A percentile compares a stretch with the other conserved stretches of the same genome.
These are phyloP conservation scores for Microglena sp. DNA, from an alignment of 139 green algal genomes.

Conservation along the genomic window DNA sequence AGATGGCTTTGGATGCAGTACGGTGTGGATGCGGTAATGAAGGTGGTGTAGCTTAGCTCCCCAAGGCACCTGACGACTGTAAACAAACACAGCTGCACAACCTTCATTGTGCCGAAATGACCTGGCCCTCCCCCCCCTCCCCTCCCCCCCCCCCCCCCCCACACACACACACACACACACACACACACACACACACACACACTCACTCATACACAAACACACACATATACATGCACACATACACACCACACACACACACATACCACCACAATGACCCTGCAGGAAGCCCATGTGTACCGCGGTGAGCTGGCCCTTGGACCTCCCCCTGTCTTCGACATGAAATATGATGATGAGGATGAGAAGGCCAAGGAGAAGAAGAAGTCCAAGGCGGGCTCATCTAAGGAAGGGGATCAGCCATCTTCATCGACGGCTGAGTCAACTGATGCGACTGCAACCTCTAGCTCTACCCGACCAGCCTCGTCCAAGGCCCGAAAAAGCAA, in stretches of 20 bases:
- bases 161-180: background rate
- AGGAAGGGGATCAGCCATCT: background rate
- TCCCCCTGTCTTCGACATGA: slow-evolving; percentile 3
- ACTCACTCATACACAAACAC: no score
- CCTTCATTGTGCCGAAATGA: background rate
- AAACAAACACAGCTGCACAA: background rate
- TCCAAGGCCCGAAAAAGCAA: background rate
- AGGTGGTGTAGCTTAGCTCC: no score
- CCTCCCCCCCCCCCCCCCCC: no score
- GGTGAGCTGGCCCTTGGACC: slow-evolving; percentile 21
- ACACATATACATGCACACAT: slow-evolving; percentile 3
- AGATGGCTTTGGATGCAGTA: no score
- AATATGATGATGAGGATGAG: slow-evolving; percentile 15
- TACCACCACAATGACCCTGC: background rate
- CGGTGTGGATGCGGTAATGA: no score
- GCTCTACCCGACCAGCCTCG: background rate
- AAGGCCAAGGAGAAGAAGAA: background rate
- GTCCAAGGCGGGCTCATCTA: background rate
- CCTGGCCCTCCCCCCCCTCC: background rate
- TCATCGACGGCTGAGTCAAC: background rate
- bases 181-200: background rate
- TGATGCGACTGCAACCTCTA: background rate
- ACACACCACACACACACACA: background rate
- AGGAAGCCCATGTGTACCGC: slow-evolving; percentile 26
- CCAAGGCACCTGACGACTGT: no score